A percentile compares a stretch with the other conserved stretches of the same genome.
Conservation (phyloP, 2,329 filamentous ascomycete genomes). For the Aspergillus pseudonomiae region DNA sequence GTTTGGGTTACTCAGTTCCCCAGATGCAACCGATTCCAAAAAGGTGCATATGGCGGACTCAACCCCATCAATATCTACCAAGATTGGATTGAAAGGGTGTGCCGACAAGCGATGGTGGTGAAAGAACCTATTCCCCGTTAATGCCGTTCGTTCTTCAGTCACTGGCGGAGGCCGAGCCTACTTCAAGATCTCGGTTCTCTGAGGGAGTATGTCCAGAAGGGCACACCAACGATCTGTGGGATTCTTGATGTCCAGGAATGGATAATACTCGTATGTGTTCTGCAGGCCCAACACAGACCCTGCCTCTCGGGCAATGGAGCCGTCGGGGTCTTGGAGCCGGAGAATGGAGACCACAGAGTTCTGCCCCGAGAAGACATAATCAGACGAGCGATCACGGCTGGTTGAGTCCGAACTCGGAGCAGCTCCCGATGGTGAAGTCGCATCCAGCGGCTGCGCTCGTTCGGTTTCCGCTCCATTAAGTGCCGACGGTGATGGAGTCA, state of each 20-base stretch:
- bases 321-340: conserved; percentile 28
- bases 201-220: conserved; percentile 28
- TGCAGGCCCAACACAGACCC: conserved; percentile 35
- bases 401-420: neutral
- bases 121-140: conserved; percentile 28
- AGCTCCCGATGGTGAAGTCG: neutral
- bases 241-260: conserved; percentile 33
- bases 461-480: neutral
- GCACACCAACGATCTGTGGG: conserved; percentile 30
- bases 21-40: conserved; percentile 28
- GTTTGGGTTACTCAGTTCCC: conserved; percentile 24
- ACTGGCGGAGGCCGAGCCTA: conserved; percentile 9
- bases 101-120: conserved; percentile 33
- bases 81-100: conserved; percentile 36
- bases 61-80: conserved; percentile 34
- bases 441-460: neutral
- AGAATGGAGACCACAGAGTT: conserved; percentile 36
- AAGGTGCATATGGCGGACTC: conserved; percentile 35
- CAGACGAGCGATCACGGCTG: conserved; percentile 7
- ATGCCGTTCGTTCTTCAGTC: neutral
- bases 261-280: conserved; percentile 35
- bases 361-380: conserved; percentile 34
- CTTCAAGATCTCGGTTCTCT: conserved; percentile 31
- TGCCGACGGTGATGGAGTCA: neutral
- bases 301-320: conserved; percentile 30